Evolutionary conservation across 768 basidiomycete genomes (phyloP), one percentile per base, ranked within the genome.

Genomic region (Termitomyces sp.): DNA sequence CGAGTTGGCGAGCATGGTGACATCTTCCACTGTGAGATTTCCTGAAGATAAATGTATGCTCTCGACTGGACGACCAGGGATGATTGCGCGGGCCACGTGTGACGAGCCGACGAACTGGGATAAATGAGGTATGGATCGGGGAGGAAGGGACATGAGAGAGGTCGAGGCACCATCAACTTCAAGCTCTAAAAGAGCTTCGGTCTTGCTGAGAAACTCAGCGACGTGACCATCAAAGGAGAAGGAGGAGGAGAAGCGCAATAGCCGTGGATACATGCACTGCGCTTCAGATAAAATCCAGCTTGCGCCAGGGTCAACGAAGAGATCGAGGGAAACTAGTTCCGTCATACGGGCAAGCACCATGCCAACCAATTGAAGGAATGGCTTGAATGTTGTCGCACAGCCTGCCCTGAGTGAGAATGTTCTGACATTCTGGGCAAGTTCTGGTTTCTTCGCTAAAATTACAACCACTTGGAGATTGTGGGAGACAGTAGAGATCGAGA

Each of bases 51-150:
- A 78, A 68, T 85, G 82, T 49, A 91, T 77, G 65, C 78, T 79
- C 59, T 81, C 73, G 39, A 91, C 77, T 10, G 89, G 88, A 22
- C 89, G 82, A 16, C 85, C 83, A 44, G 86, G 87, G 3, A 88
- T 78, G 64, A 91, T 72, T 26, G 73, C 69, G 52, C 75, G 72
- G 24, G 88, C 86, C 22, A 78, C 78, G 50, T 78, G 71, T 33
- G 81, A 74, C 20, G 88, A 83, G 22, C 88, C 89, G 52, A 80
- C 79, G 68, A 90, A 85, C 43, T 84, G 81, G 50, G 73, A 70
- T 56, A 91, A 74, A 52, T 61, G 72, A 44, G 79, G 75, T n/a
- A 80, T 60, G 32, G 71, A 69, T 55, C 64, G 64, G 44, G 43
- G 74, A 70, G 64, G 79, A 65, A 75, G 75, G 71, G 65, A 58